Base-by-base conservation (phyloP, 768 basidiomycete species). In the Lactifluus pinguis region DNA sequence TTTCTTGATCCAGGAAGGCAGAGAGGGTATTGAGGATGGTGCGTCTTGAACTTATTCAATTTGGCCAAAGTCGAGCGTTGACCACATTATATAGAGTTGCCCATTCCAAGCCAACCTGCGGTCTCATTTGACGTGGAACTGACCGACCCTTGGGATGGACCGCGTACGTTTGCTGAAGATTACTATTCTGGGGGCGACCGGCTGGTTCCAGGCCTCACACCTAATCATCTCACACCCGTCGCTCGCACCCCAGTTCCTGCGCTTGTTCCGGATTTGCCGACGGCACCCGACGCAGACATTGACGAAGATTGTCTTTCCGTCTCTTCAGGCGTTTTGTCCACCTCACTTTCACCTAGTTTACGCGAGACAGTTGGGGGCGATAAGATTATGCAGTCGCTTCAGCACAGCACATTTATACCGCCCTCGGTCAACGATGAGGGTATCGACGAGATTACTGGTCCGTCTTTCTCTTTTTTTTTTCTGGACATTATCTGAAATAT, bases 21-120 rank as follows among this genome's bases (percentile, higher is more conserved):
- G 80, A 75, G 69, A 67, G 84, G 85, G 73, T 84, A 82, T 19
- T 5, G 8, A 78, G 75, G 55, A 77, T 73, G 52, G 67, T 73
- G 36, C 53, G 62, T 55, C 39, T 45, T 50, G 11, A 8, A n/a
- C 14, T 15, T 61, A 30, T 48, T 25, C n/a, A 34, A 9, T 8
- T 32, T 38, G 21, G 38, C 47, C 19, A 36, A 19, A 49, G 29
- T 29, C 21, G 25, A 47, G 11, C 19, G n/a, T 34, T 6, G 21
- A 42, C 39, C n/a, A 17, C 9, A 58, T 6, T n/a, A 6, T 13
- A 13, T 48, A 63, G 62, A 38, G 10, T 62, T 51, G 15, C 25
- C 32, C 41, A 11, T 58, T 17, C 52, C 41, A 49, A 53, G 36
- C n/a, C 39, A 62, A 49, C 58, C 32, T 6, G 34, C 38, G n/a